These are phyloP conservation scores for Trichophyton verrucosum DNA, from an alignment of 2,329 filamentous ascomycete genomes.

Conservation along the genomic window DNA sequence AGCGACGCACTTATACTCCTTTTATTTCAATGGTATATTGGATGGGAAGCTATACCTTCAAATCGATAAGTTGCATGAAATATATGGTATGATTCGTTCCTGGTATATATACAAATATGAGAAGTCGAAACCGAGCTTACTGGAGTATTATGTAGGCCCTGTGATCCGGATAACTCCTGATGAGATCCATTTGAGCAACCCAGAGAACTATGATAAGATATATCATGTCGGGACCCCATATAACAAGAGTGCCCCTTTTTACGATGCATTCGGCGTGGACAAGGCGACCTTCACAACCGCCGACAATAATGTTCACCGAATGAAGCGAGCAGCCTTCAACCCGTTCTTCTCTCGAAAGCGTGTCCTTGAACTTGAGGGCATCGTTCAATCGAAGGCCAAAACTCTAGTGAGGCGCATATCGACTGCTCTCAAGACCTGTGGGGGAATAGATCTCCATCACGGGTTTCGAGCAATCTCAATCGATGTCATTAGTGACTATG, in stretches of 20 bases:
- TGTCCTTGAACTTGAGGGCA: conserved; percentile 13
- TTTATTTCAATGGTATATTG: conserved; percentile 2
- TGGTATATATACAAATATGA: neutral
- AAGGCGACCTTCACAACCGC: conserved; percentile 22
- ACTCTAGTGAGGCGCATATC: conserved; percentile 17
- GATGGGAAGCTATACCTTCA: conserved; percentile 1
- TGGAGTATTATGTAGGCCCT: conserved; percentile 6
- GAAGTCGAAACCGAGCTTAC: neutral
- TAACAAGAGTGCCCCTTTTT: conserved; percentile 18
- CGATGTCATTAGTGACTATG: conserved; percentile 12
- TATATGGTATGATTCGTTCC: conserved; percentile 2
- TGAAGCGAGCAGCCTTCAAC: conserved; percentile 18
- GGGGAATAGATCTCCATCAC: neutral
- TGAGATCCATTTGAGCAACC: conserved; percentile 12
- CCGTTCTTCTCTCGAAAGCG: conserved; percentile 19
- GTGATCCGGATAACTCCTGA: conserved; percentile 12
- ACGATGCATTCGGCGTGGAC: conserved; percentile 18
- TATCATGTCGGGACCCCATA: conserved; percentile 16
- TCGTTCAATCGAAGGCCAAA: conserved; percentile 16
- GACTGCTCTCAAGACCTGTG: conserved; percentile 9
- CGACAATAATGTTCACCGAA: conserved; percentile 18
- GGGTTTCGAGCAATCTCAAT: neutral
- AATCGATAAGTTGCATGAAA: neutral
- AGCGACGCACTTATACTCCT: neutral
- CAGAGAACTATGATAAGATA: conserved; percentile 16